Evolutionary conservation across 306 rosid genomes (phyloP).

Genomic region (Clitoria ternatea): DNA sequence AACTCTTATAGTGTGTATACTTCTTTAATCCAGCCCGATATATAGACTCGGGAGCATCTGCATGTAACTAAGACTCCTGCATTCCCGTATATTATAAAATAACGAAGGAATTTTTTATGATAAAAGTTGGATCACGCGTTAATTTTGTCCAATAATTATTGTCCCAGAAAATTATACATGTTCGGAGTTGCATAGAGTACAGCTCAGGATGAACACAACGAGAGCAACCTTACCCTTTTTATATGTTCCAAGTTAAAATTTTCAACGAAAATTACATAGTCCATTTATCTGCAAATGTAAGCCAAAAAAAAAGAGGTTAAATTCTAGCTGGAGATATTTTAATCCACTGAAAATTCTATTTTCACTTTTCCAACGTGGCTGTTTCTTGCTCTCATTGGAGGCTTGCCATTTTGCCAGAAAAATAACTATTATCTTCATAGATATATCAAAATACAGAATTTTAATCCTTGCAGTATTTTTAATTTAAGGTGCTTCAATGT

Average conservation of each 20-base stretch:
- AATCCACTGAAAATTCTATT: no score
- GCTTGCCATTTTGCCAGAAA: no score
- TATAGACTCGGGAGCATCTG: no score
- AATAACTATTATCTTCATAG: no score
- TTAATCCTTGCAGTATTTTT: no score
- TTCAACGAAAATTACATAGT: constrained; percentile 17
- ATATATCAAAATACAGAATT: no score
- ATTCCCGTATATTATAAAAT: background rate
- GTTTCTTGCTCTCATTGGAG: no score
- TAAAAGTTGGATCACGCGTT: background rate
- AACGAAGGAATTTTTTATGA: background rate
- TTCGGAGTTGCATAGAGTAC: background rate
- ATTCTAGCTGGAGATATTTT: background rate
- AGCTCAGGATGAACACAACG: background rate
- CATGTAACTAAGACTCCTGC: no score
- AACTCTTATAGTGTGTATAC: no score
- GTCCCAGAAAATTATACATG: background rate
- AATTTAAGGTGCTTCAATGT: no score
- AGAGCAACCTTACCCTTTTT: background rate
- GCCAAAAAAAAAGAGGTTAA: background rate
- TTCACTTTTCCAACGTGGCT: no score
- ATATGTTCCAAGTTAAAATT: background rate
- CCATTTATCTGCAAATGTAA: background rate
- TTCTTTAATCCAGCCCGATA: no score
- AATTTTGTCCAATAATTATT: background rate